Conservation (phyloP, 495 filamentous ascomycete species). For the Lasiosphaeris hirsuta region DNA sequence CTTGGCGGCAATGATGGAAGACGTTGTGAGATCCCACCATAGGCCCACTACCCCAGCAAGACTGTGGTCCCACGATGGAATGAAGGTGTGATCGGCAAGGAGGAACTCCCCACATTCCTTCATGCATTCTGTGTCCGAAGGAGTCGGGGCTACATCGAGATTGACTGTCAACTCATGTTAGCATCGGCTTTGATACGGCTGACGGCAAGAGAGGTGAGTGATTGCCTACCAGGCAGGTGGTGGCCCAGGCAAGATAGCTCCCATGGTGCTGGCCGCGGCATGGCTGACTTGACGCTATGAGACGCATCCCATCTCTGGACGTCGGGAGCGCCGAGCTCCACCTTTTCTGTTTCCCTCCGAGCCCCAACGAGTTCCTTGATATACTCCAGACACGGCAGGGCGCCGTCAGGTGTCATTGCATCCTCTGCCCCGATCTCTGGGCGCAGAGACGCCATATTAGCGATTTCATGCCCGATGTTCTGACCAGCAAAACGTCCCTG, state of each 20-base stretch:
- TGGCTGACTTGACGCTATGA: background rate
- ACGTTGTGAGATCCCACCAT: slow-evolving; percentile 1
- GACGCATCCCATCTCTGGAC: background rate
- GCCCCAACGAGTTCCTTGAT: background rate
- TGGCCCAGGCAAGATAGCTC: slow-evolving; percentile 1
- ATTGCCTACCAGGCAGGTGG: background rate
- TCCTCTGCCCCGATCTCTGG: background rate
- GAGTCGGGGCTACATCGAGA: too few relatives aligned
- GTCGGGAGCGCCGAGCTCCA: background rate
- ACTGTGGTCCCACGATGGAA: background rate
- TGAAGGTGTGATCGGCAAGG: background rate
- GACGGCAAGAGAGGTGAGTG: too few relatives aligned
- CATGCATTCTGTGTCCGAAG: too few relatives aligned
- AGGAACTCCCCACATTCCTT: background rate
- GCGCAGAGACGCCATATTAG: background rate
- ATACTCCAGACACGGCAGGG: background rate
- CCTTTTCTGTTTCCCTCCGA: background rate
- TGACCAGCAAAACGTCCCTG: background rate
- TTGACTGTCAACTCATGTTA: too few relatives aligned
- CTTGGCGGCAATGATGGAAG: background rate
- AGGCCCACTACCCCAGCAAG: background rate
- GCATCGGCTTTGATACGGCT: too few relatives aligned
- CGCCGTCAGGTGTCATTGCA: background rate
- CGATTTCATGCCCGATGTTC: background rate
- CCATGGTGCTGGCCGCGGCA: background rate